Percentiles rank a stretch among this genome's conserved stretches.
Conservation (phyloP, 106 monocot species). For the Agapanthus africanus region DNA sequence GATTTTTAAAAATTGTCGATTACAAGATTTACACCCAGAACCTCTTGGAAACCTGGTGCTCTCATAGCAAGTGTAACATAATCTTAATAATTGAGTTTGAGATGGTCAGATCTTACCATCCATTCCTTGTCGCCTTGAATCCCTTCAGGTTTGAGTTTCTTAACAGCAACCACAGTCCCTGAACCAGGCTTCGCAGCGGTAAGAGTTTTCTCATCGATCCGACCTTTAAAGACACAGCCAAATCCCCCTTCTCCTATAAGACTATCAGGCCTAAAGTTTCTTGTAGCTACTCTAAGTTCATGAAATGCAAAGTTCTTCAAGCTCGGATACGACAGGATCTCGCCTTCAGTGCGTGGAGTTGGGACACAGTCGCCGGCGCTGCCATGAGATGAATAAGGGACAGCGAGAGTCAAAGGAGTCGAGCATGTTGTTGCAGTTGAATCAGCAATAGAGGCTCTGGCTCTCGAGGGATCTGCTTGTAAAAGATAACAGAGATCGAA, state of each 20-base stretch:
- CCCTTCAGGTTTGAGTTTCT: conserved; percentile 69
- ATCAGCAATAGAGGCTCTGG: conserved; percentile 22
- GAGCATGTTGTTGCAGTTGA: conserved; percentile 28
- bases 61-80: too few relatives aligned
- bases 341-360: not conserved
- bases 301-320: conserved; percentile 22
- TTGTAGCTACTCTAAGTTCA: conserved; percentile 74
- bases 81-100: too few relatives aligned
- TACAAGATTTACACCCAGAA: too few relatives aligned
- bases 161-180: conserved; percentile 83
- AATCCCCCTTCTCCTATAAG: conserved; percentile 91
- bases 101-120: too few relatives aligned
- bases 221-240: conserved; percentile 86
- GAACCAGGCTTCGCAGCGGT: conserved; percentile 79
- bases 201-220: conserved; percentile 74
- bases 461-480: conserved; percentile 30
- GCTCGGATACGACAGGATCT: not conserved
- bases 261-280: conserved; percentile 89
- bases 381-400: conserved; percentile 30
- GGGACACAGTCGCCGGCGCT: conserved; percentile 22
- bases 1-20: too few relatives aligned
- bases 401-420: conserved; percentile 26
- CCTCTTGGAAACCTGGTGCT: too few relatives aligned
- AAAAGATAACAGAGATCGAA: too few relatives aligned
- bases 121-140: conserved; percentile 90